These are phyloP conservation scores for Heracleum sosnowskyi DNA, from an alignment of 129 eudicot genomes.

Conservation along the genomic window DNA sequence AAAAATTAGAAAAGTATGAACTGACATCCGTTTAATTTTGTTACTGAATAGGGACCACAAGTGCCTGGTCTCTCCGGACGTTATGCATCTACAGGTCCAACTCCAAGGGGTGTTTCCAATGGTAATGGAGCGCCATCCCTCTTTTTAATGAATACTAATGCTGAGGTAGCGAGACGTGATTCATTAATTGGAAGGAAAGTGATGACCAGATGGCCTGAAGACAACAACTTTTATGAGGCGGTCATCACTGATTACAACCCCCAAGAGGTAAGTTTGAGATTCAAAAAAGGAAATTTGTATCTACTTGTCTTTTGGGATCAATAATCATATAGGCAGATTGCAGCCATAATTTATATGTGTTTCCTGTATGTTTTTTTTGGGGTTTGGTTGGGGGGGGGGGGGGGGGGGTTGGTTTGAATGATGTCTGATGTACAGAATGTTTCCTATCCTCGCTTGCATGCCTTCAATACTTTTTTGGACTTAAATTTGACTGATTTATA, in stretches of 20 bases:
- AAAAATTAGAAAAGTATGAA: background rate
- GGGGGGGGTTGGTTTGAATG: background rate
- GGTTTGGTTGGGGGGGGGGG: background rate
- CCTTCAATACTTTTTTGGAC: background rate
- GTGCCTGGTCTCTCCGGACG: slow-evolving; percentile 43
- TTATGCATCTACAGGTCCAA: slow-evolving; percentile 41
- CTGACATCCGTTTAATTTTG: background rate
- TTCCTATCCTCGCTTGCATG: background rate
- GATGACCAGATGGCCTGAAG: slow-evolving; percentile 88
- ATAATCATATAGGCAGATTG: background rate
- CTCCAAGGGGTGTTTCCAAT: slow-evolving; percentile 56
- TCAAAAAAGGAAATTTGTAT: background rate
- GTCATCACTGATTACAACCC: slow-evolving; percentile 54
- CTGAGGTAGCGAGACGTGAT: slow-evolving; percentile 40
- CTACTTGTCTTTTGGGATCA: background rate
- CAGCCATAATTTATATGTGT: background rate
- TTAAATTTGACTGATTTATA: background rate
- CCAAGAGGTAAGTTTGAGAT: slow-evolving; percentile 33
- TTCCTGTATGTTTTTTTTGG: too few species aligned
- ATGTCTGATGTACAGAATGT: background rate
- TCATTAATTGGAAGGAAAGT: slow-evolving; percentile 72
- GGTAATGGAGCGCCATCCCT: slow-evolving; percentile 37
- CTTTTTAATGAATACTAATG: slow-evolving; percentile 34
- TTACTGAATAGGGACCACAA: slow-evolving; percentile 32
- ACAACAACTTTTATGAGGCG: slow-evolving; percentile 88